Conservation (phyloP, 163 green algal species). For the Scenedesmus sp. region DNA sequence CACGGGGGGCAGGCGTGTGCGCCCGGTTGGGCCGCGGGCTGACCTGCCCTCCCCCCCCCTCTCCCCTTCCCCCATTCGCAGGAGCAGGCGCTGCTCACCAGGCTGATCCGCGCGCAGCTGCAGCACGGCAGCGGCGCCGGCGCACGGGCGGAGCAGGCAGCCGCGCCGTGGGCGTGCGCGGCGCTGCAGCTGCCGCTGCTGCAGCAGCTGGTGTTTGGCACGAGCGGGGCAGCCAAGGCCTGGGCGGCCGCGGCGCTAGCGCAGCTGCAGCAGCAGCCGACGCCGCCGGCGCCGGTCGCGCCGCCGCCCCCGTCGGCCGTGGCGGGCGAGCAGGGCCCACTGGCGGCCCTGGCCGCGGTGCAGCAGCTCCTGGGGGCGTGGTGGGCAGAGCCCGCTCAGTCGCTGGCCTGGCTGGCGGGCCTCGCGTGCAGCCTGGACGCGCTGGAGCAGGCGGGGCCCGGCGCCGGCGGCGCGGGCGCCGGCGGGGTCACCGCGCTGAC, state of each 20-base stretch:
- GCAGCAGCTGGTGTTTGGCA: slow-evolving; percentile 41
- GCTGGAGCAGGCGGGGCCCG: not conserved
- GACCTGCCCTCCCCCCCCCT: too few species aligned
- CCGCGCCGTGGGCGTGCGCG: slow-evolving; percentile 7
- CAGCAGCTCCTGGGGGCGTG: not conserved
- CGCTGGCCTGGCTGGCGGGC: not conserved
- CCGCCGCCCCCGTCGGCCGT: not conserved
- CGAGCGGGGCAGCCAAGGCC: not conserved
- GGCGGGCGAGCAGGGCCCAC: not conserved
- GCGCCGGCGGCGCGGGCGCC: not conserved
- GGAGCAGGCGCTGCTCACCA: slow-evolving; percentile 16
- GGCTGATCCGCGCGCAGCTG: slow-evolving; percentile 17
- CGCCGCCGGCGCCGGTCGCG: slow-evolving; percentile 1
- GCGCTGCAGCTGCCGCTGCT: slow-evolving; percentile 35
- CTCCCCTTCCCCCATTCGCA: not conserved
- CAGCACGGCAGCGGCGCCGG: slow-evolving; percentile 6
- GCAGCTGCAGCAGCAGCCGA: slow-evolving; percentile 22
- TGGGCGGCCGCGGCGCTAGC: slow-evolving; percentile 25
- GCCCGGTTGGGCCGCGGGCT: too few species aligned
- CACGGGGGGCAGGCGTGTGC: too few species aligned
- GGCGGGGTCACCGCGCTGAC: slow-evolving; percentile 9
- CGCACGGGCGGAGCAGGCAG: not conserved
- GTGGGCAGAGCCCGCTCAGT: not conserved
- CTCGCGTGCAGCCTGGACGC: not conserved
- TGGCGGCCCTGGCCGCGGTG: not conserved